Percentiles rank a stretch among this genome's conserved stretches.
These are phyloP conservation scores for Aspergillus sclerotiicarbonarius DNA, from an alignment of 495 filamentous ascomycete genomes.

Conservation along the genomic window DNA sequence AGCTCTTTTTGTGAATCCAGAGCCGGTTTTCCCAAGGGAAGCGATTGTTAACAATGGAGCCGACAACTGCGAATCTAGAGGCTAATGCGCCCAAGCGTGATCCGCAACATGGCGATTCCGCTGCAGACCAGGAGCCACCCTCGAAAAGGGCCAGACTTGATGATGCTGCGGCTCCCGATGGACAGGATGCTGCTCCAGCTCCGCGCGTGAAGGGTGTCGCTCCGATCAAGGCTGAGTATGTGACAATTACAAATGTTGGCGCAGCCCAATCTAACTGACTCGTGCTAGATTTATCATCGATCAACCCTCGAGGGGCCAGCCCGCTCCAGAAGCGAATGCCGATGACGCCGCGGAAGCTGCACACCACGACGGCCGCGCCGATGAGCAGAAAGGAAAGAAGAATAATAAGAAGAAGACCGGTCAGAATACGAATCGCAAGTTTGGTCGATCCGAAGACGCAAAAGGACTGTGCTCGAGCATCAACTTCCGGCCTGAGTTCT, in stretches of 20 bases:
- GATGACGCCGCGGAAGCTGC: conserved; percentile 74
- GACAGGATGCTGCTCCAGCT: conserved; percentile 16
- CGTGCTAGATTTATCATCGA: conserved; percentile 56
- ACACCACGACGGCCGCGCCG: conserved; percentile 37
- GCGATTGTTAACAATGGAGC: conserved; percentile 16
- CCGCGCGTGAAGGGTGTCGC: conserved; percentile 67
- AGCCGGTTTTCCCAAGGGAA: neutral
- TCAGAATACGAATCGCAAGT: conserved; percentile 84
- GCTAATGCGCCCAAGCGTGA: conserved; percentile 10
- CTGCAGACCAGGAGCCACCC: conserved; percentile 44
- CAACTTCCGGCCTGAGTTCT: conserved; percentile 68
- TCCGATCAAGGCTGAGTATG: conserved; percentile 81
- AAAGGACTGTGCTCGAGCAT: conserved; percentile 74
- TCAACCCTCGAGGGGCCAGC: conserved; percentile 21
- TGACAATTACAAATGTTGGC: neutral
- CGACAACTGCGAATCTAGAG: conserved; percentile 12
- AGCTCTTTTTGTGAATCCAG: neutral
- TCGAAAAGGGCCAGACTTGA: conserved; percentile 61
- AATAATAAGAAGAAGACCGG: conserved; percentile 73
- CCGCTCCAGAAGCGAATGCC: conserved; percentile 18
- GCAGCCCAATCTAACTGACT: conserved; percentile 13
- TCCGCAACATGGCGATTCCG: conserved; percentile 11
- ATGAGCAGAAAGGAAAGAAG: conserved; percentile 51
- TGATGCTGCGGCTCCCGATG: conserved; percentile 25
- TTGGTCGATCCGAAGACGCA: conserved; percentile 75